Conservation (phyloP, 208 protist species). For the Wallacemonas sp. region DNA sequence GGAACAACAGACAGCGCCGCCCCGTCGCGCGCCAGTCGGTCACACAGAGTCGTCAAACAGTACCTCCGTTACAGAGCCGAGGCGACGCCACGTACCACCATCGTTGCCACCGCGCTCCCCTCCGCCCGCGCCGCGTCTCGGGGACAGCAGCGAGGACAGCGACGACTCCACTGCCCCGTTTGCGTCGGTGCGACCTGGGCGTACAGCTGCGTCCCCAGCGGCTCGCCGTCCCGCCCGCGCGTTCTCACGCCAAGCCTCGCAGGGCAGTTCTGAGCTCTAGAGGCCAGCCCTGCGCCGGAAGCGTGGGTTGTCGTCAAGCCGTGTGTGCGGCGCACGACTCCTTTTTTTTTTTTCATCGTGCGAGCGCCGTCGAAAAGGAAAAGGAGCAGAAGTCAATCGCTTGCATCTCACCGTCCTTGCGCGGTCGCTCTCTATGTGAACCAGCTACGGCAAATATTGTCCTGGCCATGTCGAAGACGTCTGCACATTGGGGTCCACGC, state of each 20-base stretch:
- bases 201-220: too few species aligned
- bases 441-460: too few species aligned
- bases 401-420: too few species aligned
- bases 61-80: not conserved
- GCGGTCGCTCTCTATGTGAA: too few species aligned
- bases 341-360: too few species aligned
- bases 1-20: not conserved
- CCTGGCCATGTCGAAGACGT: too few species aligned
- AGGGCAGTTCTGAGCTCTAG: not conserved
- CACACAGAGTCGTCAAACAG: not conserved
- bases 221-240: not conserved
- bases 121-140: constrained; percentile 10
- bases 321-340: too few species aligned
- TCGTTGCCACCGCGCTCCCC: not conserved
- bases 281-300: too few species aligned
- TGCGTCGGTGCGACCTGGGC: not conserved
- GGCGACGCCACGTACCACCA: not conserved
- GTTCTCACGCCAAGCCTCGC: not conserved
- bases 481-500: too few species aligned
- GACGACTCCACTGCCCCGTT: not conserved
- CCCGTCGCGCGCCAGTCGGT: constrained; percentile 1
- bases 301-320: too few species aligned
- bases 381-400: too few species aligned
- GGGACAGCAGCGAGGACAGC: constrained; percentile 1
- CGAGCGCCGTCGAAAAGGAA: too few species aligned